Percentiles rank a stretch among this genome's conserved stretches.
These are phyloP conservation scores for Lobosporangium transversale DNA, from an alignment of 192 early-diverging fungal genomes.

Conservation along the genomic window DNA sequence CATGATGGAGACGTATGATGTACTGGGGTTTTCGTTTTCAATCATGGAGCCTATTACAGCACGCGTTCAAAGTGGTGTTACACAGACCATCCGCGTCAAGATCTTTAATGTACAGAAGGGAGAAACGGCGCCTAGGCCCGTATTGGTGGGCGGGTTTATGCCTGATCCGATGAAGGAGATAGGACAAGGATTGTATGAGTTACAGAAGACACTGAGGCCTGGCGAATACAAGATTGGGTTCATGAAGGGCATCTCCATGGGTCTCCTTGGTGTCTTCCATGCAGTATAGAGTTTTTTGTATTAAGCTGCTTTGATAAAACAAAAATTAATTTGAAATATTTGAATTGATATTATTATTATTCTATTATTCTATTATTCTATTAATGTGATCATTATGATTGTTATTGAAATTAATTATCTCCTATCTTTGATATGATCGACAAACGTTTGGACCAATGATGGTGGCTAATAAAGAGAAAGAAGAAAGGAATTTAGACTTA, in stretches of 20 bases:
- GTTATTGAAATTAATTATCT: no score
- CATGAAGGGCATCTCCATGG: neutral
- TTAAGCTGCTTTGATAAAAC: neutral
- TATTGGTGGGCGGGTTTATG: neutral
- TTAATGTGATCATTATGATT: neutral
- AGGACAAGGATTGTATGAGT: conserved; percentile 17
- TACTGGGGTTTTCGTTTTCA: conserved; percentile 11
- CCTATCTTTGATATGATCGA: no score
- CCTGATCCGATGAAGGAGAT: conserved; percentile 13
- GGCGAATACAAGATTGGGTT: conserved; percentile 16
- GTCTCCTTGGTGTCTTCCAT: neutral
- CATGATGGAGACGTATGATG: conserved; percentile 1
- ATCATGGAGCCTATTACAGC: conserved; percentile 24
- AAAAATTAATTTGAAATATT: neutral
- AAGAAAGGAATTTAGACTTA: no score
- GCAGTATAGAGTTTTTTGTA: conserved; percentile 11
- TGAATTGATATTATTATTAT: neutral
- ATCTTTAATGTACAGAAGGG: conserved; percentile 12
- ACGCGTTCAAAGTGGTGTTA: conserved; percentile 10
- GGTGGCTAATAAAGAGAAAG: no score
- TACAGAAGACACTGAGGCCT: conserved; percentile 3
- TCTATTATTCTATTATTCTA: neutral
- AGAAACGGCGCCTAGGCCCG: neutral
- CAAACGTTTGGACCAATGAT: no score
- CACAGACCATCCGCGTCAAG: conserved; percentile 13